These are phyloP conservation scores for Diplocarpon rosae DNA, from an alignment of 2,329 filamentous ascomycete genomes.

Conservation along the genomic window DNA sequence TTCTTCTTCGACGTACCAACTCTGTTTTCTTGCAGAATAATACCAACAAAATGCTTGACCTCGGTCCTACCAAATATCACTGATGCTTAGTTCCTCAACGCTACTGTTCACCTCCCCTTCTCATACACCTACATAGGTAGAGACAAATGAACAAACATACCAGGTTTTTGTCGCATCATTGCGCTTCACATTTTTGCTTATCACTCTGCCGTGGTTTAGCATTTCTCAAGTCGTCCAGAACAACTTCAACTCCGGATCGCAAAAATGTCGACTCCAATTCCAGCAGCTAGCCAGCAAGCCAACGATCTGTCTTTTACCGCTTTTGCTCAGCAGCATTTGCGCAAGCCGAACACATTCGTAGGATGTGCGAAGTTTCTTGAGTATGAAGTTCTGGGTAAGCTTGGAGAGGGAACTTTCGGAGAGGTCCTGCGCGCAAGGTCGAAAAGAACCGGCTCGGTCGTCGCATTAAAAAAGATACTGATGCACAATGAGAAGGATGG, in stretches of 20 bases:
- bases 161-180: not conserved
- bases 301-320: conserved; percentile 38
- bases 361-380: conserved; percentile 78
- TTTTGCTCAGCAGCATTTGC: conserved; percentile 41
- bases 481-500: conserved; percentile 99
- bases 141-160: not conserved
- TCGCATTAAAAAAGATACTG: conserved; percentile 95
- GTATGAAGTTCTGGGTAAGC: conserved; percentile 70
- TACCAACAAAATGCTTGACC: not conserved
- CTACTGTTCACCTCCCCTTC: not conserved
- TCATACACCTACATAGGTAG: too few species aligned
- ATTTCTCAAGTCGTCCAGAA: not conserved
- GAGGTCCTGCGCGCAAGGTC: conserved; percentile 87
- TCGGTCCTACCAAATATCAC: not conserved
- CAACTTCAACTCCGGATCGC: not conserved
- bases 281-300: conserved; percentile 14
- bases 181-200: not conserved
- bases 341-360: conserved; percentile 51
- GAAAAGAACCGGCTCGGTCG: conserved; percentile 59
- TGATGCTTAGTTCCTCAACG: not conserved
- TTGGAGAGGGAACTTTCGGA: conserved; percentile 95
- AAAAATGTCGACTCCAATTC: conserved; percentile 17
- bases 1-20: too few species aligned
- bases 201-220: not conserved
- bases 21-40: not conserved